Evolutionary conservation across 164 flowering plant species (phyloP), one percentile per base, ranked within the genome.

Genomic region (Buxus sempervirens): DNA sequence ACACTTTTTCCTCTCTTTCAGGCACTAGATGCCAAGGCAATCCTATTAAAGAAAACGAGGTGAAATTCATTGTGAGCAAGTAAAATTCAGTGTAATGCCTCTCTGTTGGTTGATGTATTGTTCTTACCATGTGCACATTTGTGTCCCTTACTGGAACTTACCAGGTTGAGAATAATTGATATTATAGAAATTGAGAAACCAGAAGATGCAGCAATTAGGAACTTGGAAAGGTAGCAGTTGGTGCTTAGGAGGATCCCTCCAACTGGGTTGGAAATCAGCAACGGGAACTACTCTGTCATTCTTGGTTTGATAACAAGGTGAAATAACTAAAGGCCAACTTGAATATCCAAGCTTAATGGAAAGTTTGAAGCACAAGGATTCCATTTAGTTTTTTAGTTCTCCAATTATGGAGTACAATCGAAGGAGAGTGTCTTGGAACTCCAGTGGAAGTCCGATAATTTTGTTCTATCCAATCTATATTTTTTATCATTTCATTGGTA

Each of bases 1-100:
- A 10, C 56, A 25, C 6, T 12, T 58, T 27, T 48, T 49, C 36
- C 42, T 16, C 12, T 48, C 19, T 73, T 69, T 64, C 88, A 96
- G 98, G 99, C 98, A 63, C 78, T 93, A 63, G 96, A 93, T 83
- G 99, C 97, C 60, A 96, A 92, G 67, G 99, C 93, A 27, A 86
- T 96, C 54, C 89, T 93, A 70, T 96, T 96, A 60, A 96, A 96
- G 91, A 96, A 96, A 79, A 96, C 93, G 79, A 84, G 97, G 67
- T 85, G 98, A 65, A 96, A 96, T 3, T 32, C 38, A 32, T 32
- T 18, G 9, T 1, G 42, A 28, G 28, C 42, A 24, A 58, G 25
- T 38, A 61, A 10, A 51, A 28, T 36, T 41, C n/a, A 21, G 4
- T 38, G 7, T 22, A 18, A 18, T 53, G 38, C 38, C 38, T 7